Base-by-base conservation (phyloP, 768 basidiomycete genomes). In the Amanita rubescens region DNA sequence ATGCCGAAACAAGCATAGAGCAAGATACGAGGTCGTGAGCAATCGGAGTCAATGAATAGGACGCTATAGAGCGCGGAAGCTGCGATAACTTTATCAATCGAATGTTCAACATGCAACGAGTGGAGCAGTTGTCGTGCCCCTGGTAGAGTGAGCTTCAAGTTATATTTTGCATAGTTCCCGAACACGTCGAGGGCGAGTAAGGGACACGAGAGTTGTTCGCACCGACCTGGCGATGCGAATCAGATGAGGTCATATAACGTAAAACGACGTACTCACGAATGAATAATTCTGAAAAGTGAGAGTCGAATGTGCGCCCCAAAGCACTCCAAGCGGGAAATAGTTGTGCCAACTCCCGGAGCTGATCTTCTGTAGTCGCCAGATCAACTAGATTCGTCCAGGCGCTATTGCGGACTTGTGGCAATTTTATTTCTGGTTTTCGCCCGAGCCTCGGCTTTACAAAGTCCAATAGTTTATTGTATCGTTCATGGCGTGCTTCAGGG, bases 81-180 rank as follows among this genome's bases (percentile, higher is more conserved):
- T 1, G 78, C 64, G 49, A 84, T 70, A 37, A 73, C 62, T 55
- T 78, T 68, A 17, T 76, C 65, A 19, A 85, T 63, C 1, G 81
- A 75, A 55, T 75, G 63, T 15, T 70, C 60, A 45, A 65, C 55
- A 60, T 80, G 77, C 2, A 86, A 68, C 1, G 81, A 73, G 54
- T 85, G 78, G 1, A 86, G 62, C 42, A 87, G 75, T 38, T 72
- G 74, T 3, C 77, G 82, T 0, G 75, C 85, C 1, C 75, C 79
- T 0, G 68, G 57, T 9, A 78, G 67, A 2, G 78, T 75, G 12
- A 87, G 71, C 19, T 69, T 63, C 15, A 87, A 58, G 47, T 78
- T 75, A 63, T 86, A 84, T 61, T 80, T 82, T 12, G 81, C 70
- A 53, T 76, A 83, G 61, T 87, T 69, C 19, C 79, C 77, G 60